Conservation (phyloP, 108 stramenopile genomes). For the Pseudonitzschia multiseries region DNA sequence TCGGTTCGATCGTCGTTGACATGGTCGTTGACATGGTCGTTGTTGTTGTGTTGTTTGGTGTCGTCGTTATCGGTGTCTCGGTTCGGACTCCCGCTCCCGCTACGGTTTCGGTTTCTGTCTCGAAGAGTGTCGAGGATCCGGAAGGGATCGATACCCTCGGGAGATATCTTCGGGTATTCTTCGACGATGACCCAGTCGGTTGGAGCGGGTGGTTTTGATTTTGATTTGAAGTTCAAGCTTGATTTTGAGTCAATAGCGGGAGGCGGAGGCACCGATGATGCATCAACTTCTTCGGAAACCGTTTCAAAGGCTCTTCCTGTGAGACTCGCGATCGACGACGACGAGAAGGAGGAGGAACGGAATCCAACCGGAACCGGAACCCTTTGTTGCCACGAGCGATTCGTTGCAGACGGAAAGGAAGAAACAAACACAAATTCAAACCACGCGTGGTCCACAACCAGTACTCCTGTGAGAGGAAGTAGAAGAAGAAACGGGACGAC, state of each 20-base stretch:
- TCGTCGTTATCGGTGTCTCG: background rate
- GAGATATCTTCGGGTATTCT: background rate
- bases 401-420: background rate
- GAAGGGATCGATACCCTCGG: conserved; percentile 3
- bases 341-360: too few relatives aligned
- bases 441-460: background rate
- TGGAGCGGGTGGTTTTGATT: background rate
- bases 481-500: too few relatives aligned
- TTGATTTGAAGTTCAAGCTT: too few relatives aligned
- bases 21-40: background rate
- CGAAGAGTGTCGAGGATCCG: background rate
- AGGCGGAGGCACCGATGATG: background rate
- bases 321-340: too few relatives aligned
- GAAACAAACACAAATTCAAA: background rate
- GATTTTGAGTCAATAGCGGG: background rate
- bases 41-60: too few relatives aligned
- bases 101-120: background rate
- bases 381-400: too few relatives aligned
- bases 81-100: background rate
- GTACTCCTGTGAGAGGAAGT: too few relatives aligned
- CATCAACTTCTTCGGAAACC: too few relatives aligned
- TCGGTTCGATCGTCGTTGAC: background rate
- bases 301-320: too few relatives aligned
- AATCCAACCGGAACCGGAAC: too few relatives aligned
- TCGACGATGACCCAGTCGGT: conserved; percentile 7